These are phyloP conservation scores for Vicia sativa DNA, from an alignment of 306 rosid species.

Conservation along the genomic window DNA sequence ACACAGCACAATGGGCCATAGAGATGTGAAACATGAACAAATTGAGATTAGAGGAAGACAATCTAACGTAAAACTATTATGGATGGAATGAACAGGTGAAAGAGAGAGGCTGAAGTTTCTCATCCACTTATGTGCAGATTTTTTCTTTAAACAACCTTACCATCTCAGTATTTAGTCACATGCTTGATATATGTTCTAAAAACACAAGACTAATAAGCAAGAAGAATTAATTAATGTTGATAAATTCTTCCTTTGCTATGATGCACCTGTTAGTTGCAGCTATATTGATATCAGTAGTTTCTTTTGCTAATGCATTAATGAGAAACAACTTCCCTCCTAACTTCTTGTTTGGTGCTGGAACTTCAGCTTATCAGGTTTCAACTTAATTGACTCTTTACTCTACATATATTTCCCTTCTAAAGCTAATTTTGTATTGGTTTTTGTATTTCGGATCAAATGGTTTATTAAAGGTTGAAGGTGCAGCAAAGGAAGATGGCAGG, in stretches of 20 bases:
- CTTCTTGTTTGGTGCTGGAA: constrained; percentile 67
- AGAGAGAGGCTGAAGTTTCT: background rate
- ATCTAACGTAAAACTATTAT: too few relatives aligned
- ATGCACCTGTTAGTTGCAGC: background rate
- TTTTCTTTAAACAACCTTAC: background rate
- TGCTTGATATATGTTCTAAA: background rate
- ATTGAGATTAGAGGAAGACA: background rate
- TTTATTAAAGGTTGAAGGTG: constrained; percentile 40
- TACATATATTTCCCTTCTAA: background rate
- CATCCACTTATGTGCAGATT: background rate
- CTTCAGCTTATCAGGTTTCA: constrained; percentile 72
- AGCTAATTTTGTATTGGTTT: background rate
- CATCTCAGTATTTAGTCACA: background rate
- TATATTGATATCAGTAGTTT: background rate
- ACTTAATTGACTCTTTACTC: too few relatives aligned
- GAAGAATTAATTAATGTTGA: background rate
- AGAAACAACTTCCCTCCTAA: constrained; percentile 65
- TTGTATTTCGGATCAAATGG: constrained; percentile 3
- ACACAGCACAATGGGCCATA: background rate
- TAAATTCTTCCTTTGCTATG: background rate
- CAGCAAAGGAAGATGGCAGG: constrained; percentile 47
- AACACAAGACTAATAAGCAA: background rate
- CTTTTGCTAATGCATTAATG: constrained; percentile 25
- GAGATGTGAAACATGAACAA: background rate
- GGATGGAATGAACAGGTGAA: background rate